These are phyloP conservation scores for Dioscorea dumetorum DNA, from an alignment of 106 monocot genomes.

Conservation along the genomic window DNA sequence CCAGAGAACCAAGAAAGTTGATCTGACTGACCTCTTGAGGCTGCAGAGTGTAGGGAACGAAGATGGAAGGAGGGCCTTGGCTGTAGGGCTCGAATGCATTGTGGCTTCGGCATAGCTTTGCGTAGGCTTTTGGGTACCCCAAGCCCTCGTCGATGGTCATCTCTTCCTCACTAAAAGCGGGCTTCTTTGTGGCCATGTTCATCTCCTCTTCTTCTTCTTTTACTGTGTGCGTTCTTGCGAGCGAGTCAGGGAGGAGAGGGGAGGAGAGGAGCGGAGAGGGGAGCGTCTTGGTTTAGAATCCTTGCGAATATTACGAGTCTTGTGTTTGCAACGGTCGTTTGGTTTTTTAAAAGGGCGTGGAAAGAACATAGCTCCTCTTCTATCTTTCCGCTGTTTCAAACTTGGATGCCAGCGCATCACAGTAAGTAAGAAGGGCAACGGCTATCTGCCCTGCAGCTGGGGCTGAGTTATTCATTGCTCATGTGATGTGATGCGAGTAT, in stretches of 20 bases:
- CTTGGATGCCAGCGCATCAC: neutral
- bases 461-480: no score
- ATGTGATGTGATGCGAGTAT: no score
- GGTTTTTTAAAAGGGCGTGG: neutral
- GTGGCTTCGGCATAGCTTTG: conserved; percentile 38
- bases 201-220: neutral
- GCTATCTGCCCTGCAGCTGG: neutral
- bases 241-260: neutral
- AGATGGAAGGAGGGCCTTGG: conserved; percentile 54
- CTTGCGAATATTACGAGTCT: neutral
- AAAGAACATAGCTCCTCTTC: no score
- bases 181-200: conserved; percentile 8
- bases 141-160: conserved; percentile 34
- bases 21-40: conserved; percentile 56
- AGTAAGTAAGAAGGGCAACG: neutral
- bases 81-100: conserved; percentile 14
- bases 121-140: conserved; percentile 61
- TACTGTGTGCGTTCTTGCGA: neutral
- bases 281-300: neutral
- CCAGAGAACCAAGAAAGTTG: neutral
- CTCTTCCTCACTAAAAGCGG: conserved; percentile 34
- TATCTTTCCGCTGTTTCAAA: neutral
- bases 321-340: neutral
- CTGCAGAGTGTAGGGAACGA: conserved; percentile 52
- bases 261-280: no score